Conservation (phyloP, 305 asterid species). For the Withania somnifera region DNA sequence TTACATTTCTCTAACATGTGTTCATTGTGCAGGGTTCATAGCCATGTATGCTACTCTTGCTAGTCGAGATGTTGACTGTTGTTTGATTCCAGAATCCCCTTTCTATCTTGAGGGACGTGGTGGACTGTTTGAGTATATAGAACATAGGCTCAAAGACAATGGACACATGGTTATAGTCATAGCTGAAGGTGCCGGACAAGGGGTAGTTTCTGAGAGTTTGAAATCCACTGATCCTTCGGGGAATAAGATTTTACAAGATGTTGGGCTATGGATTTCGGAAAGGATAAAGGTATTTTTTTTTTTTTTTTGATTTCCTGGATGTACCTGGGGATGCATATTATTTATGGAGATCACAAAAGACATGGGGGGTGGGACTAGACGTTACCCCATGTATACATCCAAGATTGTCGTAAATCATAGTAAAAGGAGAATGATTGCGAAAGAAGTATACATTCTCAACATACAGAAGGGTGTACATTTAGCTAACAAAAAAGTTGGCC, state of each 20-base stretch:
- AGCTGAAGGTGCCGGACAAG: constrained; percentile 93
- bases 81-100: constrained; percentile 85
- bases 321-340: too few species aligned
- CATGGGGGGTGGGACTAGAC: too few species aligned
- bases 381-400: too few species aligned
- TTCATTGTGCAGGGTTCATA: constrained; percentile 49
- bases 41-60: constrained; percentile 88
- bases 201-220: constrained; percentile 44
- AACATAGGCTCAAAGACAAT: constrained; percentile 49
- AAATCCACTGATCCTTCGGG: constrained; percentile 58
- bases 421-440: too few species aligned
- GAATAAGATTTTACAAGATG: constrained; percentile 59
- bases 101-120: constrained; percentile 65
- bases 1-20: neutral
- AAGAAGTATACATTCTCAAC: too few species aligned
- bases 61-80: constrained; percentile 77
- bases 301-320: too few species aligned
- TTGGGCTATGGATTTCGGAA: constrained; percentile 69
- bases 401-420: too few species aligned
- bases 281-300: constrained; percentile 70
- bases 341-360: too few species aligned
- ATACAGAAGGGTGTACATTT: too few species aligned
- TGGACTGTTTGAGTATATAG: constrained; percentile 62
- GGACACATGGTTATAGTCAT: constrained; percentile 83
- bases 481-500: too few species aligned